A percentile compares a stretch with the other conserved stretches of the same genome.
Conservation (phyloP, 1,139 yeast species). For the Yamadazyma trypodendri region DNA sequence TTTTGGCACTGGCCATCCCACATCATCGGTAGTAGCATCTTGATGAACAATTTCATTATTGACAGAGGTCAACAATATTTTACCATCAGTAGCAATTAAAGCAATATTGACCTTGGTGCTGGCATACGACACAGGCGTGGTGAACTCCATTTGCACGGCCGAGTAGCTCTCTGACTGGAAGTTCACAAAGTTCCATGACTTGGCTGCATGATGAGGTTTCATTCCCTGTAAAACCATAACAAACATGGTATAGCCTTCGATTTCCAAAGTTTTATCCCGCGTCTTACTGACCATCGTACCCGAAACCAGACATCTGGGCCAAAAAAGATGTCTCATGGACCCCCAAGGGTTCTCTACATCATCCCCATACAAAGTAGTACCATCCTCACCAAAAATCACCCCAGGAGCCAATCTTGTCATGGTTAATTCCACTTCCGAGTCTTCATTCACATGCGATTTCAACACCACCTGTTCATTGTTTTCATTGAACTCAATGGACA, state of each 20-base stretch:
- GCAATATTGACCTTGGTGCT: conserved; percentile 80
- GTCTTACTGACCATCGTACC: conserved; percentile 56
- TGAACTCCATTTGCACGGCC: conserved; percentile 90
- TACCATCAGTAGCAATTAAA: conserved; percentile 62
- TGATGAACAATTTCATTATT: conserved; percentile 66
- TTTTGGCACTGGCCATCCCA: conserved; percentile 91
- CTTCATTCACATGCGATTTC: conserved; percentile 63
- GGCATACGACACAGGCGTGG: conserved; percentile 89
- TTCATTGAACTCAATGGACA: conserved; percentile 61
- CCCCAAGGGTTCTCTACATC: conserved; percentile 92
- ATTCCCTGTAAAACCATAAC: conserved; percentile 99
- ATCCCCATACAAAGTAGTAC: conserved; percentile 81
- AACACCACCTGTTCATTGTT: conserved; percentile 57
- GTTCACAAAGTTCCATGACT: conserved; percentile 90
- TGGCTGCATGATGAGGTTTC: conserved; percentile 99
- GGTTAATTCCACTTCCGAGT: conserved; percentile 69
- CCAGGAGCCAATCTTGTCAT: conserved; percentile 71
- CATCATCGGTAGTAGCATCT: conserved; percentile 62
- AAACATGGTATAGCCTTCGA: conserved; percentile 72
- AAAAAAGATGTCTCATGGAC: conserved; percentile 88
- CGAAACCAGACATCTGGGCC: conserved; percentile 80
- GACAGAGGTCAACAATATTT: conserved; percentile 63
- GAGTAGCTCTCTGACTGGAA: conserved; percentile 76
- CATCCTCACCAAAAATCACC: conserved; percentile 87
- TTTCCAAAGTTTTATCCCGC: conserved; percentile 20